Evolutionary conservation across 2,329 filamentous ascomycete genomes (phyloP).

Genomic region (Coccinonectria pachysandricola): DNA sequence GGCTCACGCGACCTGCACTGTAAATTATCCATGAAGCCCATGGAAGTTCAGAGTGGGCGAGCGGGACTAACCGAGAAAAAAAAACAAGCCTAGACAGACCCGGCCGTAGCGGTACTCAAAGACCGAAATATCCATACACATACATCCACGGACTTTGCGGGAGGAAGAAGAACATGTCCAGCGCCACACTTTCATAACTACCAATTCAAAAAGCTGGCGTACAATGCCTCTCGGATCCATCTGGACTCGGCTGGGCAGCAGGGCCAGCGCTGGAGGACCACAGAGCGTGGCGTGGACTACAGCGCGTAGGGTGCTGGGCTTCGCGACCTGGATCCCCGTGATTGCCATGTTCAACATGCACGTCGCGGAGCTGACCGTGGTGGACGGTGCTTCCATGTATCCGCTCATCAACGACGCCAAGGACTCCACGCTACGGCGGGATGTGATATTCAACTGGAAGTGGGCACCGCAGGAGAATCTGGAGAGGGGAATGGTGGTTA

Average conservation of each 20-base stretch:
- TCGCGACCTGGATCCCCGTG: conserved; percentile 52
- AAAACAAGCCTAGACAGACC: conserved; percentile 10
- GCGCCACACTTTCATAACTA: too few relatives aligned
- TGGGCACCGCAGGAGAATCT: conserved; percentile 47
- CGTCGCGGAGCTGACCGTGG: conserved; percentile 46
- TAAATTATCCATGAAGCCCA: too few relatives aligned
- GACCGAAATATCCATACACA: conserved; percentile 4
- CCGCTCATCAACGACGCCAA: conserved; percentile 63
- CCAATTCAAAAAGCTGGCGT: too few relatives aligned
- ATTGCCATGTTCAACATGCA: conserved; percentile 51
- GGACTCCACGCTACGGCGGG: conserved; percentile 42
- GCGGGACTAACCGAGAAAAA: conserved; percentile 15
- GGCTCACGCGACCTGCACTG: conserved; percentile 2
- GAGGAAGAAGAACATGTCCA: conserved; percentile 1
- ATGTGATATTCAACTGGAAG: conserved; percentile 50
- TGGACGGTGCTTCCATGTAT: conserved; percentile 62
- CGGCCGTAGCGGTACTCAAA: conserved; percentile 5
- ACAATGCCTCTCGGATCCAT: conserved; percentile 26
- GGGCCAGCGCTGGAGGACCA: conserved; percentile 9
- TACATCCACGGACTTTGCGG: too few relatives aligned
- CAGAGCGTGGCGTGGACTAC: conserved; percentile 23
- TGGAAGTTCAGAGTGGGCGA: conserved; percentile 2
- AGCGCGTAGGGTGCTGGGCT: conserved; percentile 37
- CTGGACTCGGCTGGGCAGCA: conserved; percentile 23
- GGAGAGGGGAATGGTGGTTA: conserved; percentile 64